phyloP scores from a whole-genome alignment of 345 rosid genomes.

The Leavenworthia alabamica region DNA sequence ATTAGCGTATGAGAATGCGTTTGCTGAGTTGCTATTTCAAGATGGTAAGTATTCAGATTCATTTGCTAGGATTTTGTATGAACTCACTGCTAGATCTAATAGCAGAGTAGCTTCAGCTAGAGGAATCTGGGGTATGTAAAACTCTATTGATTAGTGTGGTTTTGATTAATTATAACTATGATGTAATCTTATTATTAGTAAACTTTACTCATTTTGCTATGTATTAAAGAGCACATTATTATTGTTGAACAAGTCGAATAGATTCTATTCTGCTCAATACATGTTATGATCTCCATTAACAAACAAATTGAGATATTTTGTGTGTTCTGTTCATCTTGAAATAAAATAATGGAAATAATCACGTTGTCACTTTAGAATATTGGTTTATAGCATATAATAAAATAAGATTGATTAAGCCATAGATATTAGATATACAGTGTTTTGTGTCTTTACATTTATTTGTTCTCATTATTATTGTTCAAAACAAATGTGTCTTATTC shows the following conservation, averaged over 20 bases:
- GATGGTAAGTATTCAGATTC: slow-evolving; percentile 82
- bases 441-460: not conserved
- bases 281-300: not conserved
- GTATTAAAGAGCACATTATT: slow-evolving; percentile 3
- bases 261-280: slow-evolving; percentile 8
- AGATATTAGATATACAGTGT: slow-evolving; percentile 2
- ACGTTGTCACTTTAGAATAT: slow-evolving; percentile 16
- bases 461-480: not conserved
- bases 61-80: slow-evolving; percentile 86
- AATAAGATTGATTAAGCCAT: not conserved
- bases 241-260: slow-evolving; percentile 4
- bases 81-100: slow-evolving; percentile 82
- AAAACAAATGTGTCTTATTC: slow-evolving; percentile 12
- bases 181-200: slow-evolving; percentile 5
- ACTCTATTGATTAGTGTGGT: slow-evolving; percentile 2
- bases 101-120: slow-evolving; percentile 77
- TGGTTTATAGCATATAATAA: not conserved
- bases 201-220: slow-evolving; percentile 7
- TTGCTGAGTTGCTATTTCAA: slow-evolving; percentile 81
- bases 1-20: slow-evolving; percentile 81
- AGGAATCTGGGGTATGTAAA: slow-evolving; percentile 87
- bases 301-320: slow-evolving; percentile 3
- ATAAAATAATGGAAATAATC: not conserved
- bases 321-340: not conserved
- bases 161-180: not conserved